A percentile compares a stretch with the other conserved stretches of the same genome.
These are phyloP conservation scores for Carex kokanica DNA, from an alignment of 176 grass and related monocot genomes.

Conservation along the genomic window DNA sequence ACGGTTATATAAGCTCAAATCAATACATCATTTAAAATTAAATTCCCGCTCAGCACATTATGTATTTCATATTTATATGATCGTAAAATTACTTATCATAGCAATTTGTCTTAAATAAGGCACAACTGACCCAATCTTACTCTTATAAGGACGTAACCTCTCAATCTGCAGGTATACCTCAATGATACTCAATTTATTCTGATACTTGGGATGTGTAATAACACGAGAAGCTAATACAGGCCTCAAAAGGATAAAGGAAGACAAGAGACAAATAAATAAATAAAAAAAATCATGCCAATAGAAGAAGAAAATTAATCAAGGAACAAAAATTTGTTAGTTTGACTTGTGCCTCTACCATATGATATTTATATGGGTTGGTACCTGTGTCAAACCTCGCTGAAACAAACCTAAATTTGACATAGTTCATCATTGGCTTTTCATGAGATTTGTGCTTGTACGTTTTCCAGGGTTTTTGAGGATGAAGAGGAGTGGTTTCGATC, in stretches of 20 bases:
- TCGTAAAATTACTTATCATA: not conserved
- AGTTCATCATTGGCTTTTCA: not conserved
- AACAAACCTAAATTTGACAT: not conserved
- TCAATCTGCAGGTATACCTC: not conserved
- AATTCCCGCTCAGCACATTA: not conserved
- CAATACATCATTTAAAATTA: not conserved
- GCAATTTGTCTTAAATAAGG: not conserved
- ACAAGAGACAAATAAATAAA: not conserved
- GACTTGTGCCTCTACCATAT: not conserved
- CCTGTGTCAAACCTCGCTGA: not conserved
- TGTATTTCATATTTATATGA: not conserved
- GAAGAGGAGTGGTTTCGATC: conserved; percentile 88
- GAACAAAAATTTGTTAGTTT: no score
- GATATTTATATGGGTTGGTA: not conserved
- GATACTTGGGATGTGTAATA: not conserved
- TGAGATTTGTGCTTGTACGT: not conserved
- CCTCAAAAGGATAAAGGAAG: not conserved
- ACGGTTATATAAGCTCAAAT: not conserved
- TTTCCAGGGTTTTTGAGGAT: conserved; percentile 67
- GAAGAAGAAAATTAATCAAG: not conserved
- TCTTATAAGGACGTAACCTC: not conserved
- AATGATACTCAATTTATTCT: not conserved
- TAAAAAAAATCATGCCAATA: not conserved
- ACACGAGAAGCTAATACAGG: not conserved
- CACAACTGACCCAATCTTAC: not conserved